Base-by-base conservation (phyloP, 2,329 filamentous ascomycete species). In the Aschersonia sp. region DNA sequence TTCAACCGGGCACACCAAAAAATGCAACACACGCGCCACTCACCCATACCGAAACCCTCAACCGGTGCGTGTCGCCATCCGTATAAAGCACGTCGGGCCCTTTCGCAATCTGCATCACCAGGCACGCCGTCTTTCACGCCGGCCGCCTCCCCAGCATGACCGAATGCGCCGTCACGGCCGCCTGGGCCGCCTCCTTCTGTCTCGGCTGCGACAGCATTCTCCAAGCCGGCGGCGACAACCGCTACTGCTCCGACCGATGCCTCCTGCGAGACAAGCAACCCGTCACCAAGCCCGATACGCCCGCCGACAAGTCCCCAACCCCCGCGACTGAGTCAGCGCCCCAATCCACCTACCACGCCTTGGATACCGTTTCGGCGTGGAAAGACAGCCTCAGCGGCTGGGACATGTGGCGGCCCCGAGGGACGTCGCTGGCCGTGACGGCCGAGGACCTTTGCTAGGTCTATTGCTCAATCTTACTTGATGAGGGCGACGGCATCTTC, bases 151-250 rank as follows among this genome's bases (percentile, higher is more conserved):
- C 31, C 28, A 28, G 20, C 31, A 38, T 46, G 45, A 35, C 20
- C 32, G 31, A 29, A 3, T 35, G 35, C 45, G 29, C 9, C 5
- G 45, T 46, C 5, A 46, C 45, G 12, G 31, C 32, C 9, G 31
- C 31, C 2, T 46, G 45, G 45, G 45, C 45, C 6, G 45, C 45
- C 5, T 46, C 45, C 7, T 46, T 46, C 10, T 46, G 45, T 41
- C 45, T 46, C 29, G 45, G 45, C 5, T 46, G 45, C 29, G 45
- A 46, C 29, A 40, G 30, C n/a, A 9, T 40, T 29, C 20, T 29
- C 6, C 31, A 5, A 9, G 45, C 20, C 40, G 12, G 31, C 9
- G 32, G 32, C 7, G 3, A 12, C 32, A 31, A 5, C 40, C 20
- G 40, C 20, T 46, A 46, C 35, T 46, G 45, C 45, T 41, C 45